Percentiles rank a stretch among this genome's conserved stretches.
Conservation (phyloP, 495 filamentous ascomycete genomes). For the Aspergillus cristatus region DNA sequence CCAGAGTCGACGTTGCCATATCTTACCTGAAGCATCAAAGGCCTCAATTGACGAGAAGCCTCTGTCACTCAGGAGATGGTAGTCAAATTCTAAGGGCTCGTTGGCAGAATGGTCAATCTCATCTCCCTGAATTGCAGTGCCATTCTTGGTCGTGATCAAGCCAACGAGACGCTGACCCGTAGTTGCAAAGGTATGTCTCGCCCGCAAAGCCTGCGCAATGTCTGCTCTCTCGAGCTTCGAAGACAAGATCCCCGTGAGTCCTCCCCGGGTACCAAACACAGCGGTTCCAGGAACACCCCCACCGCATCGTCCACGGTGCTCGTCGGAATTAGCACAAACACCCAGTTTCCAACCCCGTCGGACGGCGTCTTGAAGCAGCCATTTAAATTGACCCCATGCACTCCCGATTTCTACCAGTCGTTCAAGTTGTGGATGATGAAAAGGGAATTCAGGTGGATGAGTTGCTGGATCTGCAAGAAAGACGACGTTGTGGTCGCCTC, state of each 20-base stretch:
- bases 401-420: conserved; percentile 14
- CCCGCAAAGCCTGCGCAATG: conserved; percentile 11
- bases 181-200: conserved; percentile 17
- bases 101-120: conserved; percentile 4
- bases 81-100: conserved; percentile 6
- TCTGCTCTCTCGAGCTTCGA: conserved; percentile 4
- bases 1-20: conserved; percentile 9
- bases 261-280: conserved; percentile 15
- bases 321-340: conserved; percentile 15
- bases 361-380: conserved; percentile 13
- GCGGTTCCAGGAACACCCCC: conserved; percentile 16
- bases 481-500: conserved; percentile 17
- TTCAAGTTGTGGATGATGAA: conserved; percentile 14
- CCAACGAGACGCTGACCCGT: conserved; percentile 18
- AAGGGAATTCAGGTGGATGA: conserved; percentile 11
- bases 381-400: conserved; percentile 16
- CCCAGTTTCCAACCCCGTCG: conserved; percentile 13
- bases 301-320: conserved; percentile 16
- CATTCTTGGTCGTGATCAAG: conserved; percentile 3
- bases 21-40: conserved; percentile 11
- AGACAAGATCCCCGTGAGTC: conserved; percentile 14
- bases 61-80: conserved; percentile 11
- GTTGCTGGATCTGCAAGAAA: conserved; percentile 6
- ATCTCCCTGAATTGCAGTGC: conserved; percentile 12
- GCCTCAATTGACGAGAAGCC: conserved; percentile 19